These are phyloP conservation scores for Pilatotrama ljubarskyi DNA, from an alignment of 768 basidiomycete species.

Conservation along the genomic window DNA sequence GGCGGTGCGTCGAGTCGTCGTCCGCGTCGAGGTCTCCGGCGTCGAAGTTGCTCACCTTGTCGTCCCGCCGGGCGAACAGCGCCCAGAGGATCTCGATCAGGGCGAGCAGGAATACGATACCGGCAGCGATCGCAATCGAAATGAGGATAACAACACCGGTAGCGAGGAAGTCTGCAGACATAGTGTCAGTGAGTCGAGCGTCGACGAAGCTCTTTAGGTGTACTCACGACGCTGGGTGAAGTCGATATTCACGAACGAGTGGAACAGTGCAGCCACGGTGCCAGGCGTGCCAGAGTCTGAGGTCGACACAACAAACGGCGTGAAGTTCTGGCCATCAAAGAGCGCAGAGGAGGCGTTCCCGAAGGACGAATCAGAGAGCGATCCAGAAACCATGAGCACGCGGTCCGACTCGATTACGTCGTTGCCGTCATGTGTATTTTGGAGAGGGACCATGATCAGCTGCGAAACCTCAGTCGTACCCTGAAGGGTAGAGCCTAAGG, in stretches of 20 bases:
- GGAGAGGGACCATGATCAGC: slow-evolving; percentile 87
- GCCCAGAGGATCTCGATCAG: slow-evolving; percentile 88
- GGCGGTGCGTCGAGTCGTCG: slow-evolving; percentile 70
- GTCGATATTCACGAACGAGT: slow-evolving; percentile 75
- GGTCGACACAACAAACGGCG: slow-evolving; percentile 79
- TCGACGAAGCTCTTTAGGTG: neutral
- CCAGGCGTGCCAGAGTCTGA: slow-evolving; percentile 68
- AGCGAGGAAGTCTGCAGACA: slow-evolving; percentile 73
- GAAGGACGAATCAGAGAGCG: slow-evolving; percentile 62
- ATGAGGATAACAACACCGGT: slow-evolving; percentile 94
- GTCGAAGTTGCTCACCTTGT: slow-evolving; percentile 66
- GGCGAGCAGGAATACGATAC: slow-evolving; percentile 85
- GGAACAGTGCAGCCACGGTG: slow-evolving; percentile 76
- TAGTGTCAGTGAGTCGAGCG: slow-evolving; percentile 3
- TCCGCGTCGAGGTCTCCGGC: slow-evolving; percentile 69
- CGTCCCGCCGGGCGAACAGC: slow-evolving; percentile 79
- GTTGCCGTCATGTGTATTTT: slow-evolving; percentile 69
- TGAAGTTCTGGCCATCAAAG: slow-evolving; percentile 80
- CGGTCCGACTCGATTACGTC: slow-evolving; percentile 80
- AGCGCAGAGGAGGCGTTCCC: slow-evolving; percentile 84
- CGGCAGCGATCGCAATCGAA: slow-evolving; percentile 95
- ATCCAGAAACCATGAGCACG: slow-evolving; percentile 87
- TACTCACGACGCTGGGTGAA: slow-evolving; percentile 70
- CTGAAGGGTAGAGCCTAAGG: slow-evolving; percentile 55
- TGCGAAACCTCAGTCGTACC: slow-evolving; percentile 71